A percentile compares a stretch with the other conserved stretches of the same genome.
Evolutionary conservation across 2,329 filamentous ascomycete species (phyloP).

Genomic region (Knoxdaviesia proteae): DNA sequence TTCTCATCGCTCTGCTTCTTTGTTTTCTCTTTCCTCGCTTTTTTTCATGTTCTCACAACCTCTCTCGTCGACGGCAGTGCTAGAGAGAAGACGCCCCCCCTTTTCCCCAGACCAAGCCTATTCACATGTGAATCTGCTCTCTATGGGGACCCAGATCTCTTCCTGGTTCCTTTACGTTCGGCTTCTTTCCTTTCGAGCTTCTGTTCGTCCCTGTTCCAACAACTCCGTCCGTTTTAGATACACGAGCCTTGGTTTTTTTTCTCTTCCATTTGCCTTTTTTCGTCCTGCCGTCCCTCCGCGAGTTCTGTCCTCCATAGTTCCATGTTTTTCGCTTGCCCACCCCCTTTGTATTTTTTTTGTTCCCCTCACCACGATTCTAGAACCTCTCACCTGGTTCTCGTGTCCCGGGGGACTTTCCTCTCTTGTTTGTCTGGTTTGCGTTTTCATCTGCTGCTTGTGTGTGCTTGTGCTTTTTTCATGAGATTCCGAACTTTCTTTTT

Average conservation of each 20-base stretch:
- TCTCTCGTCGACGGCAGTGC: not conserved
- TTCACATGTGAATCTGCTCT: not conserved
- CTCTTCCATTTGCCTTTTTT: not conserved
- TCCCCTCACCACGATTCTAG: too few species aligned
- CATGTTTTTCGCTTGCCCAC: too few species aligned
- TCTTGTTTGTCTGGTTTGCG: too few species aligned
- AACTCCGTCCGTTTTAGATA: not conserved
- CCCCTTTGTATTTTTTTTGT: not conserved
- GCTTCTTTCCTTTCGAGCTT: too few species aligned
- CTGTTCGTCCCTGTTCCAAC: too few species aligned
- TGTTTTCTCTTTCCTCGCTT: slow-evolving; percentile 1
- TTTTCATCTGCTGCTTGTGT: not conserved
- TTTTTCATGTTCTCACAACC: not conserved
- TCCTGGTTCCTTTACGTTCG: too few species aligned
- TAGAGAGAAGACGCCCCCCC: not conserved
- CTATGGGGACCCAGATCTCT: not conserved
- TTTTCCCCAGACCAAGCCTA: not conserved
- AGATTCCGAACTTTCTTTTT: slow-evolving; percentile 5
- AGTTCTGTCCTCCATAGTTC: too few species aligned
- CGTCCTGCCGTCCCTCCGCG: too few species aligned
- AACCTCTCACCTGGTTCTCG: too few species aligned
- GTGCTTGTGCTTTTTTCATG: not conserved
- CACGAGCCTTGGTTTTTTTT: not conserved
- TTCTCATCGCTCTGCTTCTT: slow-evolving; percentile 5
- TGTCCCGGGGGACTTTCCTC: too few species aligned